phyloP scores from a whole-genome alignment of 2,329 filamentous ascomycete species.

The Xylariaceae sp. region DNA sequence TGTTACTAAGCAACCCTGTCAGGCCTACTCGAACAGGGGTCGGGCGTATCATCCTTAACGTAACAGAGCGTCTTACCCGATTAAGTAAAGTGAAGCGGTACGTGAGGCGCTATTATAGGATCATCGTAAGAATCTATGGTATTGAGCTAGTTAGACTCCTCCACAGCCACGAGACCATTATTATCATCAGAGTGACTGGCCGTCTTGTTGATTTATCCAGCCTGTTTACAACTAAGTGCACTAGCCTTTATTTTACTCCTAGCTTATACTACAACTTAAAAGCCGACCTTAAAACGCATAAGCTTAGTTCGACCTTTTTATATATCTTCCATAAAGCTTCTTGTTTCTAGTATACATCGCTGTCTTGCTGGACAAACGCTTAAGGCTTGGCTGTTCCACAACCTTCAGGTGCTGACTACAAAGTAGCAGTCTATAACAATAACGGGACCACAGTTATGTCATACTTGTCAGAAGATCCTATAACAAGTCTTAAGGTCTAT shows the following conservation, averaged over 20 bases:
- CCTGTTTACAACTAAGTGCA: background rate
- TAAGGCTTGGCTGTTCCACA: slow-evolving; percentile 10
- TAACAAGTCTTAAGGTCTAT: slow-evolving; percentile 11
- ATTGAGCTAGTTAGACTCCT: too few relatives aligned
- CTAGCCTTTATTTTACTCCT: slow-evolving; percentile 7
- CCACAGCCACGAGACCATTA: too few relatives aligned
- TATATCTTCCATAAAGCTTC: slow-evolving; percentile 10
- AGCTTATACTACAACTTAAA: slow-evolving; percentile 11
- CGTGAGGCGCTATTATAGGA: too few relatives aligned
- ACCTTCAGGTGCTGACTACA: slow-evolving; percentile 14
- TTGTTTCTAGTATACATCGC: slow-evolving; percentile 9
- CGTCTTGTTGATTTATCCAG: too few relatives aligned
- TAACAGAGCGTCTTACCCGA: too few relatives aligned
- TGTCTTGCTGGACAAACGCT: slow-evolving; percentile 6
- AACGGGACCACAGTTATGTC: slow-evolving; percentile 12
- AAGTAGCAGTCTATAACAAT: slow-evolving; percentile 12
- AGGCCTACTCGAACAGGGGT: too few relatives aligned
- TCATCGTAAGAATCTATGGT: too few relatives aligned
- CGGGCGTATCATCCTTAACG: too few relatives aligned
- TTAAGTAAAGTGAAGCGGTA: too few relatives aligned
- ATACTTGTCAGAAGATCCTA: slow-evolving; percentile 10
- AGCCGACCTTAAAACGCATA: slow-evolving; percentile 5
- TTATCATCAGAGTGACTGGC: too few relatives aligned
- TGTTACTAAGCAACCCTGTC: too few relatives aligned
- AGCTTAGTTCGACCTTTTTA: slow-evolving; percentile 4